A percentile compares a stretch with the other conserved stretches of the same genome.
phyloP scores from a whole-genome alignment of 306 rosid species.

The Dryas alaskensis region DNA sequence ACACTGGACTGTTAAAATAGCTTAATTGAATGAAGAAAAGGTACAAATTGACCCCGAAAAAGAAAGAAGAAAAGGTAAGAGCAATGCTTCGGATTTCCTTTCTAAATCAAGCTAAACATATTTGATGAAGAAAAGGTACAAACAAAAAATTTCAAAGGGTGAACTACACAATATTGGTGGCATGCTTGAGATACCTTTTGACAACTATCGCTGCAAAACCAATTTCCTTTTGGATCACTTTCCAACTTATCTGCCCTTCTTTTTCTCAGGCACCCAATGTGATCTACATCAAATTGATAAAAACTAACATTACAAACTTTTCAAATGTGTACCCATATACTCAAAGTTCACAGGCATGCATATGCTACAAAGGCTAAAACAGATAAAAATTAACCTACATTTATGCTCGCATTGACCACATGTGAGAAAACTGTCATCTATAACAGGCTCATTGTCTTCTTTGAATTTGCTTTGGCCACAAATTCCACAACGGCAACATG shows the following conservation, averaged over 20 bases:
- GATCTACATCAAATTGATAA: constrained; percentile 56
- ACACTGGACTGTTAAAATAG: neutral
- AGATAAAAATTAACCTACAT: constrained; percentile 43
- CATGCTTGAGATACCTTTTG: constrained; percentile 47
- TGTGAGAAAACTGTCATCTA: constrained; percentile 32
- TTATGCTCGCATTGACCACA: constrained; percentile 77
- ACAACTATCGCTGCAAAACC: constrained; percentile 72
- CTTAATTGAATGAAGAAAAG: neutral
- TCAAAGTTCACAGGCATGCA: constrained; percentile 1
- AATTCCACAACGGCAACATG: constrained; percentile 70
- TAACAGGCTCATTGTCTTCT: constrained; percentile 32
- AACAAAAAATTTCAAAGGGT: neutral
- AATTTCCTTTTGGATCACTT: constrained; percentile 28
- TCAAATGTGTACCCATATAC: constrained; percentile 8
- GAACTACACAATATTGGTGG: neutral
- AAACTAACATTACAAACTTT: constrained; percentile 18
- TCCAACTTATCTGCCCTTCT: constrained; percentile 26
- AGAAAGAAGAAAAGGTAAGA: neutral
- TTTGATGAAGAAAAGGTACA: neutral
- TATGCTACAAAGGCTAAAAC: neutral
- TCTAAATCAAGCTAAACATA: neutral
- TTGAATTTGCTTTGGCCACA: constrained; percentile 48
- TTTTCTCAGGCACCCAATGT: constrained; percentile 49
- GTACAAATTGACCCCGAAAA: too few species aligned
- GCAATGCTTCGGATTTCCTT: neutral